Evolutionary conservation across 2,329 filamentous ascomycete species (phyloP).

Genomic region (Colletotrichum sp.): DNA sequence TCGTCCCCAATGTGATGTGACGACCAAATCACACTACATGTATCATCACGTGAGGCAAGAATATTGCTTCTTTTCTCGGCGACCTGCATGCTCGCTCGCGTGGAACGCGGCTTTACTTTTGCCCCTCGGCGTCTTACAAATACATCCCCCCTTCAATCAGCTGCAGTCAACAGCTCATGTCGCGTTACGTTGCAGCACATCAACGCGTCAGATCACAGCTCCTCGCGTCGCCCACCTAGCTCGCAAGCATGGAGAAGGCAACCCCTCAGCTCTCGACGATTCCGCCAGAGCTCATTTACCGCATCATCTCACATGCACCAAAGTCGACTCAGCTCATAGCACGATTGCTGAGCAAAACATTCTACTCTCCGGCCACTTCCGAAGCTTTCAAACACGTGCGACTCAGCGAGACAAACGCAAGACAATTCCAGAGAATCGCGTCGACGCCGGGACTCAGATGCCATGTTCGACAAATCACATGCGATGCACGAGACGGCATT

Average conservation of each 20-base stretch:
- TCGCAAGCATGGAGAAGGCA: not conserved
- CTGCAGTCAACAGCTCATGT: not conserved
- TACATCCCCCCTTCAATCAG: not conserved
- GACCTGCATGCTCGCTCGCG: not conserved
- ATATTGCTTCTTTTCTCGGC: not conserved
- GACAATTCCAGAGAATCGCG: not conserved
- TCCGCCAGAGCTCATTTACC: not conserved
- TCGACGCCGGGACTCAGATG: not conserved
- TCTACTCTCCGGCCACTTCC: not conserved
- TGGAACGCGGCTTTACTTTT: not conserved
- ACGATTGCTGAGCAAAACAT: not conserved
- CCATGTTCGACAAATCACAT: not conserved
- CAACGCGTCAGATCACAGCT: not conserved
- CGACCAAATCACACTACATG: not conserved
- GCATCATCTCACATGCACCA: not conserved
- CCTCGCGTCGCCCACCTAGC: fast-evolving
- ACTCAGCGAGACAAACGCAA: not conserved
- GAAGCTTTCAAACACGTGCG: not conserved
- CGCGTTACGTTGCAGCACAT: not conserved
- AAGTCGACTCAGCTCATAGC: not conserved
- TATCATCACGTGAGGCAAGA: not conserved
- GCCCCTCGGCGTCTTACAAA: not conserved
- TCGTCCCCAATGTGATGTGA: not conserved
- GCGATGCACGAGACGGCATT: not conserved
- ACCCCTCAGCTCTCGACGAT: not conserved